Conservation (phyloP, 441 rosid genomes). For the Geranium incanum region DNA sequence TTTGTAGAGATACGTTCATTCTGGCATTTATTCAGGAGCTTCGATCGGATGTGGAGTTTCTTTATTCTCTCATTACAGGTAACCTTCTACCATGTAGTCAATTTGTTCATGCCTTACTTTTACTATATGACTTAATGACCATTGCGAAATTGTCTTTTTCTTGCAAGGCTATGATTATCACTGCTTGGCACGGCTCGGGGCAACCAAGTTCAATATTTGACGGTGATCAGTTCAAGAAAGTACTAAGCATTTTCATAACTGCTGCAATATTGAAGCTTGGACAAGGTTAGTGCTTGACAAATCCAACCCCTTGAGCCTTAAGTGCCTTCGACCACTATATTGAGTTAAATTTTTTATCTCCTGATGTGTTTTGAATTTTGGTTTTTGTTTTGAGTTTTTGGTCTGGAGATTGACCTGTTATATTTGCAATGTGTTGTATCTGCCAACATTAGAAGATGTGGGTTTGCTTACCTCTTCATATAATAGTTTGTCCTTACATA, state of each 20-base stretch:
- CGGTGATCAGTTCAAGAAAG: conserved; percentile 61
- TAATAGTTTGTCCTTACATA: no score
- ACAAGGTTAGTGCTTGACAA: conserved; percentile 52
- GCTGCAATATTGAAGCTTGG: conserved; percentile 97
- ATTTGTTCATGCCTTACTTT: neutral
- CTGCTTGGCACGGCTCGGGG: conserved; percentile 86
- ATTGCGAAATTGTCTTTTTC: conserved; percentile 22
- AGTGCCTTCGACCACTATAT: no score
- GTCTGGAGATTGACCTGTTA: no score
- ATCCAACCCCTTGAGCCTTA: no score
- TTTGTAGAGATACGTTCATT: conserved; percentile 96
- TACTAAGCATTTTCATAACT: conserved; percentile 80
- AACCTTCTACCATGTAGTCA: neutral
- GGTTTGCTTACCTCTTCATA: no score
- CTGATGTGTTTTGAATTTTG: no score
- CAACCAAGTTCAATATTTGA: conserved; percentile 47
- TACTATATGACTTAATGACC: conserved; percentile 17
- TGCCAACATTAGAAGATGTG: no score
- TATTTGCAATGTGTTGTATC: neutral
- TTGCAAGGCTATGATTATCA: conserved; percentile 79
- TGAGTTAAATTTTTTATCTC: no score
- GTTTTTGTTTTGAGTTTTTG: no score
- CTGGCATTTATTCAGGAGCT: conserved; percentile 96
- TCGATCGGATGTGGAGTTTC: conserved; percentile 99
- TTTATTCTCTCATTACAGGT: conserved; percentile 90